These are phyloP conservation scores for Ambrosia hybrid DNA, from an alignment of 140 eudicot genomes.

Conservation along the genomic window DNA sequence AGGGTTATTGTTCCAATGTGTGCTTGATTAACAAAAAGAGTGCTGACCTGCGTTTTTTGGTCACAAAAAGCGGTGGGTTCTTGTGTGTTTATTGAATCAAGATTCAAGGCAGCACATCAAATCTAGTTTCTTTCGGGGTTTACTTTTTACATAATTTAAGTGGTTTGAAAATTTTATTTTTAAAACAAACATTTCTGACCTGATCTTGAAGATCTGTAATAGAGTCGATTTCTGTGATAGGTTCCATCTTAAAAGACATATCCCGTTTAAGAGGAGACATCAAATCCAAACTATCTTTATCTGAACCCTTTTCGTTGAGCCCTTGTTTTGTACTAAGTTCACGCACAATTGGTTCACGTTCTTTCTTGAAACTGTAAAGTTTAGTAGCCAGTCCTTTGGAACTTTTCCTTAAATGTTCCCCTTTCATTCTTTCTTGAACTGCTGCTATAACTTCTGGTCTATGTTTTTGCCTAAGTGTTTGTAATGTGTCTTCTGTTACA, in stretches of 20 bases:
- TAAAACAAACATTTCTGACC: conserved; percentile 41
- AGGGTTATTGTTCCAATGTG: too few species aligned
- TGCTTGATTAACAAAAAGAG: too few species aligned
- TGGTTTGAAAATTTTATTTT: background rate
- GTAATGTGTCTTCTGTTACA: conserved; percentile 66
- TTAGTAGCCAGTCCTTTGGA: conserved; percentile 81
- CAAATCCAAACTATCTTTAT: conserved; percentile 17
- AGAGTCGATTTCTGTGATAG: conserved; percentile 56
- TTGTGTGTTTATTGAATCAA: too few species aligned
- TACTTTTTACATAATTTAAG: too few species aligned
- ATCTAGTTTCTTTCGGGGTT: too few species aligned
- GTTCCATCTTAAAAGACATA: conserved; percentile 39
- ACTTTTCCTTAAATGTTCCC: conserved; percentile 47
- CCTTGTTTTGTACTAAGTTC: conserved; percentile 43
- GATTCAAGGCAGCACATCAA: too few species aligned
- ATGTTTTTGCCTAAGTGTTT: conserved; percentile 66
- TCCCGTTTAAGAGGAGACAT: conserved; percentile 51
- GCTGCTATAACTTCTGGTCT: conserved; percentile 70
- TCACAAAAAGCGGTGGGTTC: too few species aligned
- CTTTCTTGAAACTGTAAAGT: conserved; percentile 84
- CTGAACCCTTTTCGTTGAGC: conserved; percentile 30
- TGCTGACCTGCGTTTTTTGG: too few species aligned
- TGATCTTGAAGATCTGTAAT: conserved; percentile 83
- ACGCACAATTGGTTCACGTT: conserved; percentile 47
- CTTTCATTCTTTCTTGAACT: conserved; percentile 67